Evolutionary conservation across 768 basidiomycete genomes (phyloP), one percentile per base, ranked within the genome.

Genomic region (Hemileccinum impolitum): DNA sequence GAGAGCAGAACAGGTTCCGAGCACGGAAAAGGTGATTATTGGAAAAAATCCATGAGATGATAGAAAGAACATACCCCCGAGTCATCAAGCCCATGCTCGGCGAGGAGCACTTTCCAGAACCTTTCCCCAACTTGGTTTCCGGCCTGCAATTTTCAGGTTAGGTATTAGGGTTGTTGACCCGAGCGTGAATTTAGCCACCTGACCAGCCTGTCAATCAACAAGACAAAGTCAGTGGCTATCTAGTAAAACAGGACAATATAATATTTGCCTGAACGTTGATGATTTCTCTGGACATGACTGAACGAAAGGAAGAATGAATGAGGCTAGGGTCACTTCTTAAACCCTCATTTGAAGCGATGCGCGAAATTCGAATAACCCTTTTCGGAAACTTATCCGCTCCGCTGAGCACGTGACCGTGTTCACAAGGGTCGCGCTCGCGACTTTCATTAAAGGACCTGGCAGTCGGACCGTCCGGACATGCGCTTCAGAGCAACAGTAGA

Each of bases 101-200:
- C 79, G 19, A 96, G 76, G 48, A 95, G 80, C 78, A 86, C 84
- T 51, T 85, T 75, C 94, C 94, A 96, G 68, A 95, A 98, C 39
- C 78, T 77, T 60, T 90, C 87, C 45, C 92, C 91, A 38, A 90
- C 80, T 69, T 85, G 84, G 60, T 85, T 87, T 54, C 85, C 82
- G 25, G 85, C 85, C 81, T 84, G 42, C 4, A 53, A 48, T 5
- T 45, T 62, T 62, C 50, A 12, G 4, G 50, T 63, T 44, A 65
- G 53, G 53, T 45, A 44, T 52, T 50, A 52, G 48, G 52, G 45
- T 55, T 50, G 41, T 19, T 32, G 40, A 31, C 31, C 6, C 31
- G 30, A 25, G n/a, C n/a, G 12, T 26, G 28, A 19, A 23, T 44
- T 37, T 11, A 37, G 12, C 54, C 60, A 87, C 87, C 77, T 89